A percentile compares a stretch with the other conserved stretches of the same genome.
Conservation (phyloP, 805 yeast genomes). For the Metschnikowia cubensis region DNA sequence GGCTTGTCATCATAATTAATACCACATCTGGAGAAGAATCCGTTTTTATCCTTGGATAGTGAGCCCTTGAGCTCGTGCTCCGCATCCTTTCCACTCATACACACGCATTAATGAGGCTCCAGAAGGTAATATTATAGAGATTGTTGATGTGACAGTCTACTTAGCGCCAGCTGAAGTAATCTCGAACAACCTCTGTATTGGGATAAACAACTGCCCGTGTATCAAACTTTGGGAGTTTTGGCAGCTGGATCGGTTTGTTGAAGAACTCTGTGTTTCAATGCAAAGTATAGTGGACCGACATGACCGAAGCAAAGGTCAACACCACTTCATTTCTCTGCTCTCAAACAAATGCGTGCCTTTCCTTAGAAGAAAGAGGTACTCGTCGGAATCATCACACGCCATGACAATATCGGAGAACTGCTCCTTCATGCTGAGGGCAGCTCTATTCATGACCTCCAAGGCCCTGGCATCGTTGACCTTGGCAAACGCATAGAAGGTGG, state of each 20-base stretch:
- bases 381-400: conserved; percentile 96
- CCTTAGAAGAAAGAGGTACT: conserved; percentile 76
- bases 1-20: conserved; percentile 90
- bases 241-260: conserved; percentile 41
- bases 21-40: conserved; percentile 72
- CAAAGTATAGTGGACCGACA: conserved; percentile 69
- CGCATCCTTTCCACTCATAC: conserved; percentile 72
- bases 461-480: conserved; percentile 90
- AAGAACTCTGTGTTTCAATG: conserved; percentile 65
- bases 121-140: conserved; percentile 86
- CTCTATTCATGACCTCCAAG: conserved; percentile 70
- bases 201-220: conserved; percentile 90
- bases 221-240: conserved; percentile 80
- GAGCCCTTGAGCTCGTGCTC: conserved; percentile 77
- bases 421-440: conserved; percentile 64
- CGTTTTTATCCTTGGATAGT: conserved; percentile 79
- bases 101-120: conserved; percentile 75
- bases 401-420: conserved; percentile 67
- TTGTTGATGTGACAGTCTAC: conserved; percentile 96
- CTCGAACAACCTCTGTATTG: conserved; percentile 52
- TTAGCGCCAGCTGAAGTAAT: conserved; percentile 91
- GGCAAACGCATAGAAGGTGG: conserved; percentile 64
- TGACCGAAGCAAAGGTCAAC: conserved; percentile 75
- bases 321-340: conserved; percentile 74
- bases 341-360: conserved; percentile 68